phyloP scores from a whole-genome alignment of 2,329 filamentous ascomycete genomes.

The Nemania sp. region DNA sequence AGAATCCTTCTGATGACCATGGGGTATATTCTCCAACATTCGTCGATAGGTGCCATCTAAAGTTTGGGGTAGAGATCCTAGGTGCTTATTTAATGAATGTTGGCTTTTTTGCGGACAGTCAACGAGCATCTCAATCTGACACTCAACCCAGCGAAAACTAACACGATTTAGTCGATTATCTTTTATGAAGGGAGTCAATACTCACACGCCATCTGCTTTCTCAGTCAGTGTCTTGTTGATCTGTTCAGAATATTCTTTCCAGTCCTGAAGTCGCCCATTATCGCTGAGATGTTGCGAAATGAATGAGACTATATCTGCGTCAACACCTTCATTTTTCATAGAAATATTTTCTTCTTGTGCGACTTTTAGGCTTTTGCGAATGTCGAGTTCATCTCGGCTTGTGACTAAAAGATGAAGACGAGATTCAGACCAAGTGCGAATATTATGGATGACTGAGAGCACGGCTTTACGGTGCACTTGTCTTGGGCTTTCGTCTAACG shows the following conservation, averaged over 20 bases:
- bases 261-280: constrained; percentile 20
- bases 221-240: constrained; percentile 35
- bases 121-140: constrained; percentile 38
- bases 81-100: constrained; percentile 35
- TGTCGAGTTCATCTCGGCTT: constrained; percentile 41
- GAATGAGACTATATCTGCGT: constrained; percentile 37
- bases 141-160: constrained; percentile 44
- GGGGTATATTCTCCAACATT: constrained; percentile 31
- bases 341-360: constrained; percentile 26
- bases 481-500: constrained; percentile 43
- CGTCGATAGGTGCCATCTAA: constrained; percentile 42
- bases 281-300: constrained; percentile 14
- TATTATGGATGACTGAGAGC: constrained; percentile 33
- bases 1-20: neutral
- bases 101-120: constrained; percentile 19
- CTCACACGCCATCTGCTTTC: constrained; percentile 40
- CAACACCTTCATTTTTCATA: constrained; percentile 24
- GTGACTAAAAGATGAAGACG: constrained; percentile 39
- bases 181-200: neutral
- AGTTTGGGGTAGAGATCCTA: constrained; percentile 38
- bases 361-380: constrained; percentile 30
- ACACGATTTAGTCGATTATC: neutral
- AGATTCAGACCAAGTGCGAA: constrained; percentile 31
- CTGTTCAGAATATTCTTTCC: constrained; percentile 30
- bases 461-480: constrained; percentile 31